A percentile compares a stretch with the other conserved stretches of the same genome.
These are phyloP conservation scores for Coniochaeta prunicola DNA, from an alignment of 2,329 filamentous ascomycete genomes.

Conservation along the genomic window DNA sequence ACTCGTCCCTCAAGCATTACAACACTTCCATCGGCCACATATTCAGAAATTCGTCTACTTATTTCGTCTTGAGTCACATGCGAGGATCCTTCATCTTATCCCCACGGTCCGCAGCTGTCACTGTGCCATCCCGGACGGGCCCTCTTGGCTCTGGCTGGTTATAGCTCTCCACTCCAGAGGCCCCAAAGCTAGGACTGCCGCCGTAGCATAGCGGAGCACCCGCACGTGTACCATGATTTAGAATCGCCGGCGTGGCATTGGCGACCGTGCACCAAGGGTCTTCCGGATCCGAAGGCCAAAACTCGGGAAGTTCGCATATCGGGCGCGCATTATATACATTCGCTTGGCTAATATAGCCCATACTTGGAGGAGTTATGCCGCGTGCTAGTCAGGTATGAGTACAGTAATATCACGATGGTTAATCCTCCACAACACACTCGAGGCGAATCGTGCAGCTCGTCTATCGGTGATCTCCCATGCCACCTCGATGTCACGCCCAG, in stretches of 20 bases:
- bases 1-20: background rate
- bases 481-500: background rate
- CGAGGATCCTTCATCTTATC: background rate
- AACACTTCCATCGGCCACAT: background rate
- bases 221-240: background rate
- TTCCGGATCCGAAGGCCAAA: background rate
- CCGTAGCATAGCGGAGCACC: background rate
- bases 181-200: background rate
- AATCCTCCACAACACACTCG: slow-evolving; percentile 5
- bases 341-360: background rate
- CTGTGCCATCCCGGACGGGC: background rate
- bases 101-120: background rate
- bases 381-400: background rate
- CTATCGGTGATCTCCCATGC: slow-evolving; percentile 7
- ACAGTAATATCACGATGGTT: background rate
- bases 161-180: background rate
- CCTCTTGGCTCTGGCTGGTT: background rate
- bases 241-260: background rate
- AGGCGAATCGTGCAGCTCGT: slow-evolving; percentile 10
- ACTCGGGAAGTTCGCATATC: background rate
- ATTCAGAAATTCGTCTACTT: background rate
- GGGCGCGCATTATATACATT: background rate
- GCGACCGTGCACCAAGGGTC: background rate
- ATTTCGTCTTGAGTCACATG: background rate
- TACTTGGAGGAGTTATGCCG: background rate